Evolutionary conservation across 257 asterid genomes (phyloP), one percentile per base, ranked within the genome.

Genomic region (Salvia hispanica): DNA sequence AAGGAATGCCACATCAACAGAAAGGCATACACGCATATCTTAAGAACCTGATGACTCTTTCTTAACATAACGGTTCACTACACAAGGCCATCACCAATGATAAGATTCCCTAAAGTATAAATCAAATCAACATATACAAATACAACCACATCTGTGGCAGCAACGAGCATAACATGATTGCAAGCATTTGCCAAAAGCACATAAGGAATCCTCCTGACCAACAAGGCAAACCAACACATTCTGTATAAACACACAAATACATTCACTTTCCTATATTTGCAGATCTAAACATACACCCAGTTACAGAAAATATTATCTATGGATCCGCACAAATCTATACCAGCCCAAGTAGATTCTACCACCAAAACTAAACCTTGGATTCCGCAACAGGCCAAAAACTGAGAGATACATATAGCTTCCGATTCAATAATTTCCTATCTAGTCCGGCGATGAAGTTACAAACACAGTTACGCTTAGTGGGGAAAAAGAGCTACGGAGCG

Each of bases 241-340:
- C 12, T 16, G 66, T 43, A 18, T 37, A 13, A 42, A 39, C 55
- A 25, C 28, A 18, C 36, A 9, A 15, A 31, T 37, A 47, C 14
- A 55, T 67, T 43, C 14, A 46, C 67, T 58, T 36, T 40, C 66
- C 18, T 53, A 52, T 58, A 64, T 52, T 33, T 61, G 67, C 66
- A 59, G 80, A 76, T 79, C 80, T 55, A 72, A 53, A 51, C 73
- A 58, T 14, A 66, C 39, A 50, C 4, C 46, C 5, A 15, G 68
- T 25, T 40, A 34, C 33, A 64, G 36, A 45, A 25, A 16, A 43
- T 14, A 1, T 7, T 9, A 44, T 8, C 0, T 18, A 55, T 6
- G 57, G 73, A 74, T 74, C 73, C 25, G 25, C 31, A 37, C 16
- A 58, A 66, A 28, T 13, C 70, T 15, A 66, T 7, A 33, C 70